Evolutionary conservation across 2,329 filamentous ascomycete genomes (phyloP), one percentile per base, ranked within the genome.

Genomic region (Diplocarpon mali): DNA sequence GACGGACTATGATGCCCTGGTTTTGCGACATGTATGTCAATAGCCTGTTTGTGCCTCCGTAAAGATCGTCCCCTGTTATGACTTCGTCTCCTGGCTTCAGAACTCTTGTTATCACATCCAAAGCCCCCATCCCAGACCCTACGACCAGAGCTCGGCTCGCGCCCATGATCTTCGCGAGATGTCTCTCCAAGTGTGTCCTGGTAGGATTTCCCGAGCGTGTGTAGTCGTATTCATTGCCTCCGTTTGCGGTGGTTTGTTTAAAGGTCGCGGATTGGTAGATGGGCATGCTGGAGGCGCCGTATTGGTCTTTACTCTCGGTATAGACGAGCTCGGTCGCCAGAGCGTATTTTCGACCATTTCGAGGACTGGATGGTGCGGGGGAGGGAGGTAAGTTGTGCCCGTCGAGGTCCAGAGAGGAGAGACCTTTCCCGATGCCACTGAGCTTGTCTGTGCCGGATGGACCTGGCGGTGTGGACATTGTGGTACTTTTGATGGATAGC

Each of bases 241-340:
- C 87, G 37, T 67, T 73, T 51, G 84, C 83, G 14, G 83, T 86
- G 16, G 76, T 77, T 67, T 96, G 92, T 69, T 98, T 98, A 73
- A 98, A 98, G 31, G 92, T 98, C 39, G 92, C 93, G 39, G 87
- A 94, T 75, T 95, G 92, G 67, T 98, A 98, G 62, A 98, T 96
- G 43, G 92, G 92, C 58, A 94, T 83, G 65, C 89, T 96, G 57
- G 87, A 95, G 46, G 92, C 78, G 61, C 93, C 93, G 71, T 96
- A 95, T 69, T 98, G 92, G 66, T 98, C 92, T 67, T 83, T 92
- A 63, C 83, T 80, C 58, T 98, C 92, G 41, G 90, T 96, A 65
- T 90, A 96, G 49, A 98, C 92, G 51, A 98, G 72, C 68, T 98
- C 92, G 4, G 92, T 98, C 46, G 90, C 90, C 49, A 98, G 77